These are phyloP conservation scores for Alternaria panax DNA, from an alignment of 2,329 filamentous ascomycete genomes.

Conservation along the genomic window DNA sequence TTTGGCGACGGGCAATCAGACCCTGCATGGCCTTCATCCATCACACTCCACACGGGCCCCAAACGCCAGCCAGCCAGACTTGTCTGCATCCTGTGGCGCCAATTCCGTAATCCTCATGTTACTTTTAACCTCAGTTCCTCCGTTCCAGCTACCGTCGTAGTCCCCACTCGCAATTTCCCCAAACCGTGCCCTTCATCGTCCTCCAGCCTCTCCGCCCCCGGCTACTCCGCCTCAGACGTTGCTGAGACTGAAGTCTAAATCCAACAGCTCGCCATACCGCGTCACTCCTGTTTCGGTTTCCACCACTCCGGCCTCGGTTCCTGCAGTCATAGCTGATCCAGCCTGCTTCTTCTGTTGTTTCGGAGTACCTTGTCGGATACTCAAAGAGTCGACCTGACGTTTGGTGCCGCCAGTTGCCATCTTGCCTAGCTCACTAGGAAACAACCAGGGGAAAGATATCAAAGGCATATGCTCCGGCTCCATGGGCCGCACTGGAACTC, in stretches of 20 bases:
- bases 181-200: not conserved
- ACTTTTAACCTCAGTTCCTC: not conserved
- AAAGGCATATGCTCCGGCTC: conserved; percentile 72
- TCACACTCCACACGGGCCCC: not conserved
- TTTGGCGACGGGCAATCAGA: not conserved
- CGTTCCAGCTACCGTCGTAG: not conserved
- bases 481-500: conserved; percentile 49
- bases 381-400: not conserved
- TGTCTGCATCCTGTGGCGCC: not conserved
- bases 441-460: conserved; percentile 95
- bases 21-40: not conserved
- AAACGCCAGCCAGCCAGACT: not conserved
- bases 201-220: not conserved
- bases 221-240: not conserved
- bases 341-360: conserved; percentile 18
- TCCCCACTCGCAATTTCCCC: accelerated
- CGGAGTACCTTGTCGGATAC: not conserved
- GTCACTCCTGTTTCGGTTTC: conserved; percentile 46
- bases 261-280: conserved; percentile 46
- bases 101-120: not conserved
- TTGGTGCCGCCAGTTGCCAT: conserved; percentile 62
- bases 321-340: not conserved
- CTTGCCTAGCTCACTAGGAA: conserved; percentile 72
- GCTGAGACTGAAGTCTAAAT: conserved; percentile 32
- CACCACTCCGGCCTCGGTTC: conserved; percentile 17